Evolutionary conservation across 768 basidiomycete genomes (phyloP).

Genomic region (Leccinellum rugosiceps): DNA sequence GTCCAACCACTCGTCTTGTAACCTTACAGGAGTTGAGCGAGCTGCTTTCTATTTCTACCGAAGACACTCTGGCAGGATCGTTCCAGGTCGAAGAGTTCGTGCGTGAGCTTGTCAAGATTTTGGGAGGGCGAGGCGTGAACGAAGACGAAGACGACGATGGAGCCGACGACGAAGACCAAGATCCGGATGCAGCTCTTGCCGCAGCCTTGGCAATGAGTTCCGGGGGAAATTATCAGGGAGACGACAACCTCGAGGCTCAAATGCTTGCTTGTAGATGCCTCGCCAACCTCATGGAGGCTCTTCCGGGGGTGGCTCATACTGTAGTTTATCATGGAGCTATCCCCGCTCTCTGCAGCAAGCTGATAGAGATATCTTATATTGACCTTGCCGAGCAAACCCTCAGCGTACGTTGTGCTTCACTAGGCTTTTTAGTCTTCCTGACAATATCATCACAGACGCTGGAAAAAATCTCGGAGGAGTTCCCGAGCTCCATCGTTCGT

Average conservation of each 20-base stretch:
- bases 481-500: slow-evolving; percentile 91
- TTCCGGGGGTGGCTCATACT: slow-evolving; percentile 95
- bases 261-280: slow-evolving; percentile 95
- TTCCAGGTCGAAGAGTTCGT: slow-evolving; percentile 93
- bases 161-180: slow-evolving; percentile 61
- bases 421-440: slow-evolving; percentile 3
- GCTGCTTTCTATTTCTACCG: slow-evolving; percentile 91
- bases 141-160: slow-evolving; percentile 71
- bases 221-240: slow-evolving; percentile 65
- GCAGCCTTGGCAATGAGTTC: slow-evolving; percentile 83
- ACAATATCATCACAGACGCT: slow-evolving; percentile 61
- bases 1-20: slow-evolving; percentile 80
- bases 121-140: slow-evolving; percentile 74
- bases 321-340: slow-evolving; percentile 99
- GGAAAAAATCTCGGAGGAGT: slow-evolving; percentile 98
- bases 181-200: slow-evolving; percentile 86
- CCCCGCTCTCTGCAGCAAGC: slow-evolving; percentile 93
- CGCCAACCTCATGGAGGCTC: slow-evolving; percentile 98
- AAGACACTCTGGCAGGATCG: slow-evolving; percentile 95
- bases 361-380: slow-evolving; percentile 96
- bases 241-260: slow-evolving; percentile 90
- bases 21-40: slow-evolving; percentile 95
- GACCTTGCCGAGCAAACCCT: slow-evolving; percentile 98
- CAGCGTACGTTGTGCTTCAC: slow-evolving; percentile 62
- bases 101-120: slow-evolving; percentile 85